Evolutionary conservation across 2,329 filamentous ascomycete genomes (phyloP).

Genomic region (Aspergillus candidus): DNA sequence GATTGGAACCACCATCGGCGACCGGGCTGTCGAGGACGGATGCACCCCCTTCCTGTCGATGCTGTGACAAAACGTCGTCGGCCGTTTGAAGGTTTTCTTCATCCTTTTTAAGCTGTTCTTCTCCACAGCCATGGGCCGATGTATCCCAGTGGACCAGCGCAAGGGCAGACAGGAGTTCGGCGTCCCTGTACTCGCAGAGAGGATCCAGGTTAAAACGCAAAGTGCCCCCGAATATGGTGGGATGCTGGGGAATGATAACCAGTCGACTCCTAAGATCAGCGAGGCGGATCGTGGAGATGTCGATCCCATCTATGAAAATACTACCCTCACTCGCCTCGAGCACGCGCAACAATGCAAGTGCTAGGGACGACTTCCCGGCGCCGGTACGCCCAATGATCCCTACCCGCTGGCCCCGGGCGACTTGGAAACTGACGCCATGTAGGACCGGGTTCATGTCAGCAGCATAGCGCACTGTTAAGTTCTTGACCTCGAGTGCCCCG

Average conservation of each 20-base stretch:
- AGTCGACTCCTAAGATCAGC: constrained; percentile 61
- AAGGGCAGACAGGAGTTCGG: constrained; percentile 61
- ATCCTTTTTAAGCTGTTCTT: too few species aligned
- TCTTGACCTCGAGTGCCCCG: constrained; percentile 62
- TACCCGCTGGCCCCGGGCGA: constrained; percentile 7
- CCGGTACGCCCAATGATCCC: constrained; percentile 21
- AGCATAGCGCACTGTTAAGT: constrained; percentile 65
- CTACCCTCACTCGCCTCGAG: constrained; percentile 13
- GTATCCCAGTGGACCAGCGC: constrained; percentile 57
- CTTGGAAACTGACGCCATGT: constrained; percentile 6
- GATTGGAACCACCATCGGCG: constrained; percentile 64
- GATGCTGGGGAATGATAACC: constrained; percentile 75
- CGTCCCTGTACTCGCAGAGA: constrained; percentile 62
- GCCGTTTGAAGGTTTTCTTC: too few species aligned
- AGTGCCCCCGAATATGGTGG: constrained; percentile 72
- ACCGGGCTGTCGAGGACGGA: constrained; percentile 46
- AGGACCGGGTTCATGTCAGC: constrained; percentile 50
- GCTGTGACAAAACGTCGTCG: constrained; percentile 2
- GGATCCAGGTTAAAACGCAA: constrained; percentile 70
- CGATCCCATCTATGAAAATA: constrained; percentile 19
- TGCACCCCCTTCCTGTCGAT: background rate
- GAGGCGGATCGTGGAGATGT: constrained; percentile 42
- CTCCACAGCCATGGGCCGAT: too few species aligned
- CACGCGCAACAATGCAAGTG: constrained; percentile 19
- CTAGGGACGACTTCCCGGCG: constrained; percentile 23